A percentile compares a stretch with the other conserved stretches of the same genome.
Conservation (phyloP, 2,329 filamentous ascomycete genomes). For the Botryosphaeria dothidea region DNA sequence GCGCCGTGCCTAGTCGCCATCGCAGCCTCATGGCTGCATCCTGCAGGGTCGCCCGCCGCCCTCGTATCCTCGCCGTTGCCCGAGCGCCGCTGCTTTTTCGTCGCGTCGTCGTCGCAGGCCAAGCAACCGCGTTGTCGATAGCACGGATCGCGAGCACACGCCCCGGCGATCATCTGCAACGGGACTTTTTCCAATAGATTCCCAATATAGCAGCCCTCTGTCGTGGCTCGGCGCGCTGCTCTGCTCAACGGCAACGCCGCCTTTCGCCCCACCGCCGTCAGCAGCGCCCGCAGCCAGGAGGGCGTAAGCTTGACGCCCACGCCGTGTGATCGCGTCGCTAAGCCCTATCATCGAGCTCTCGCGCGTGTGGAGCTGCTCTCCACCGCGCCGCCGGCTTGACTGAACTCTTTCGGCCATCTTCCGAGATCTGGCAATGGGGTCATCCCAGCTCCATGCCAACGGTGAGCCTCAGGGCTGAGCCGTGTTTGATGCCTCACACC, state of each 20-base stretch:
- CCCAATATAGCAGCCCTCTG: constrained; percentile 14
- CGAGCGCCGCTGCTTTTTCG: neutral
- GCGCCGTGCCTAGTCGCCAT: constrained; percentile 5
- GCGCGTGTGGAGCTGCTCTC: constrained; percentile 1
- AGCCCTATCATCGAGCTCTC: constrained; percentile 5
- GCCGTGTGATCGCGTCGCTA: neutral
- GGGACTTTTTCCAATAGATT: constrained; percentile 11
- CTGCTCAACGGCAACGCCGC: neutral
- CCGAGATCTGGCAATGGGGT: neutral
- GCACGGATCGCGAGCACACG: constrained; percentile 4
- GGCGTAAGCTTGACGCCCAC: neutral
- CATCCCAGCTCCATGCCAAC: neutral
- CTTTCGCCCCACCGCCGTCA: neutral
- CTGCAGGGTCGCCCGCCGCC: constrained; percentile 8
- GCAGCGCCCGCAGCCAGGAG: neutral
- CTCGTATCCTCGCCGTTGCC: constrained; percentile 12
- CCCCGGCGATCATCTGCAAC: constrained; percentile 14
- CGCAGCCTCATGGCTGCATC: constrained; percentile 13
- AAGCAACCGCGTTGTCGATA: constrained; percentile 2
- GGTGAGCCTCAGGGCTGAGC: constrained; percentile 2
- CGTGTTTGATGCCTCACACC: neutral
- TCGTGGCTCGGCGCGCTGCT: neutral
- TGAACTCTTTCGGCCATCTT: neutral
- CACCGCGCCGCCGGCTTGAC: neutral
- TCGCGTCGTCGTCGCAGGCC: neutral